phyloP scores from a whole-genome alignment of 2,329 filamentous ascomycete species.

The Tolypocladium sp. region DNA sequence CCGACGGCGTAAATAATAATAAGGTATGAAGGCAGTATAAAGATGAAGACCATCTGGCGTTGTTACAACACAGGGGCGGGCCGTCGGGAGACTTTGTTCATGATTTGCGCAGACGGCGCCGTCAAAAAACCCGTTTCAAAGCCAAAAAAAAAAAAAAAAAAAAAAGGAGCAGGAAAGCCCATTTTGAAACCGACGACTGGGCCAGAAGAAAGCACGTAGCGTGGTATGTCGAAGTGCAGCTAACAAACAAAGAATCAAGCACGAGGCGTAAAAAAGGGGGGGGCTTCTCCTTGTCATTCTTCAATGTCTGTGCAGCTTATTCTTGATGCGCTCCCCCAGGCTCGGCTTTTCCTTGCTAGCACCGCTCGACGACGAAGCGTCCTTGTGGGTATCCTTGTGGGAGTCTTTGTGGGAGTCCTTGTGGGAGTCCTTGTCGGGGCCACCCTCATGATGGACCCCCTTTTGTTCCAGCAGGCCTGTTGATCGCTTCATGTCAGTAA shows the following conservation, averaged over 20 bases:
- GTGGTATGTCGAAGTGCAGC: background rate
- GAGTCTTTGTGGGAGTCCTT: constrained; percentile 5
- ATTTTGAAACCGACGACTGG: background rate
- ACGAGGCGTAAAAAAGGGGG: background rate
- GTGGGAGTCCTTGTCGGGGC: constrained; percentile 4
- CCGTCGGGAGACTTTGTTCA: background rate
- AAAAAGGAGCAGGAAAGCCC: background rate
- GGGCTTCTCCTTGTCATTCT: background rate
- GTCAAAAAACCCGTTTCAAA: background rate
- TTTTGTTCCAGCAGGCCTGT: constrained; percentile 25
- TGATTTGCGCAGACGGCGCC: background rate
- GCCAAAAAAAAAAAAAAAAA: background rate
- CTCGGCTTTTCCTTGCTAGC: constrained; percentile 34
- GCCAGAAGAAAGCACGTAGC: background rate
- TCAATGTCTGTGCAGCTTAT: constrained; percentile 50
- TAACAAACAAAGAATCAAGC: background rate
- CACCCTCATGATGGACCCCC: constrained; percentile 5
- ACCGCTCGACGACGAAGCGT: background rate
- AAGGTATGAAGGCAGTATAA: background rate
- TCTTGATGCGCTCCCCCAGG: constrained; percentile 57
- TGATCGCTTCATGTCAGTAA: background rate
- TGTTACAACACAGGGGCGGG: background rate
- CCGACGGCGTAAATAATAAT: background rate
- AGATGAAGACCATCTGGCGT: background rate
- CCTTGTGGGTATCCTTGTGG: background rate